Evolutionary conservation across 768 basidiomycete species (phyloP), one percentile per base, ranked within the genome.

Genomic region (Termitomyces sp.): DNA sequence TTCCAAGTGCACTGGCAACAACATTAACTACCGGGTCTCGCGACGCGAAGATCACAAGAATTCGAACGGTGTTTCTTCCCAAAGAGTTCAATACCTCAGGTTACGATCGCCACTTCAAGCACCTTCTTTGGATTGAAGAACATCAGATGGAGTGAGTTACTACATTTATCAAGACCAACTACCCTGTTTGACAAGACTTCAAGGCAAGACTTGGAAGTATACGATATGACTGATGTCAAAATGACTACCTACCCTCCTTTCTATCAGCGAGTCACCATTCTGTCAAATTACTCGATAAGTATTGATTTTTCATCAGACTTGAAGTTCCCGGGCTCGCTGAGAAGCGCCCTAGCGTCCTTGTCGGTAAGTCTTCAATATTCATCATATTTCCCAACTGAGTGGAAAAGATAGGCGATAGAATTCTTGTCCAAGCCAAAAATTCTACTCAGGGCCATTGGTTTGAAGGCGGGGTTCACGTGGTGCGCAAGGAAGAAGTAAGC

Each of bases 401-500:
- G 7, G 6, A 27, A n/a, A 29, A 45, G n/a, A 46, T 25, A 78
- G 84, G 85, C 9, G 85, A 87, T 60, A 67, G 69, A 0, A 83
- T 87, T 8, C 69, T 82, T 3, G 82, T 86, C 0, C 75, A 79
- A 59, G 73, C 70, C 51, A 65, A 71, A 23, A 75, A 74, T 23
- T 66, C 73, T 4, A 62, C 63, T 0, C 57, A 67, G 17, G 79
- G 77, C 0, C 75, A 75, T 29, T 87, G 83, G 84, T 83, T 71
- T 54, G 79, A 82, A 66, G 86, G 86, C 14, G 75, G 76, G 38
- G 85, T 87, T 5, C 83, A 85, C 51, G 65, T 74, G 5, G 75
- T 86, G 12, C 75, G 71, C 31, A 68, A 77, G 57, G 68, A 71
- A 9, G 74, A 80, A 67, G 82, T 89, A 8, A 77, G 75, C 1